phyloP scores from a whole-genome alignment of 345 rosid species.

The Rhodamnia argentea region DNA sequence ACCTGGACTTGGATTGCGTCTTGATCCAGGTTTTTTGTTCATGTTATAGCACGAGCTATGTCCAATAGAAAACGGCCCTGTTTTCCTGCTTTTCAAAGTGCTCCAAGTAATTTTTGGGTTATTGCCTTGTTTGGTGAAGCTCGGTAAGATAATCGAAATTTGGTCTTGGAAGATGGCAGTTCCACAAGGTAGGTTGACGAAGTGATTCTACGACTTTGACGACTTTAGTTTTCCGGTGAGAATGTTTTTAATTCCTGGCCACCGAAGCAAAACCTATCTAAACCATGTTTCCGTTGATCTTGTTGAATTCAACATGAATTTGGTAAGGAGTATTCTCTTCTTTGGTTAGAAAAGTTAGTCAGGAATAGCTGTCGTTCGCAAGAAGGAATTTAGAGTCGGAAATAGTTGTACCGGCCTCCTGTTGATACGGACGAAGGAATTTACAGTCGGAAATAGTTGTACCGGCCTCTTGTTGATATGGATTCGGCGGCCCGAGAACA shows the following conservation, averaged over 20 bases:
- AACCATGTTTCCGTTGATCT: not conserved
- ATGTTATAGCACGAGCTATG: not conserved
- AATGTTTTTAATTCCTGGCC: not conserved
- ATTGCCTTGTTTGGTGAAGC: not conserved
- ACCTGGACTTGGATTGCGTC: not conserved
- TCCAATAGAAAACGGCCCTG: not conserved
- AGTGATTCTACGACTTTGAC: not conserved
- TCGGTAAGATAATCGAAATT: not conserved
- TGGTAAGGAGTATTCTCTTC: not conserved
- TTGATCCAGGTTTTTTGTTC: not conserved
- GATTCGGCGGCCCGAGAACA: too few relatives aligned
- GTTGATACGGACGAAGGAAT: not conserved
- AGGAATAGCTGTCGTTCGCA: not conserved
- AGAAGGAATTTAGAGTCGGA: not conserved
- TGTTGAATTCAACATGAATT: not conserved
- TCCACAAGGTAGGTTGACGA: not conserved
- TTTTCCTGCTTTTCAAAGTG: not conserved
- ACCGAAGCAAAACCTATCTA: not conserved
- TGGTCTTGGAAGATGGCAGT: not conserved
- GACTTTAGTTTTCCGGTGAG: not conserved
- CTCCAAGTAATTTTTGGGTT: not conserved
- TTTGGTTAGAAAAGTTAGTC: not conserved
- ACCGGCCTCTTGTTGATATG: too few relatives aligned
- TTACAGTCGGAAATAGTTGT: not conserved
- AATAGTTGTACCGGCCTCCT: not conserved